Base-by-base conservation (phyloP, 352 stramenopile genomes). In the Phytophthora rubi region DNA sequence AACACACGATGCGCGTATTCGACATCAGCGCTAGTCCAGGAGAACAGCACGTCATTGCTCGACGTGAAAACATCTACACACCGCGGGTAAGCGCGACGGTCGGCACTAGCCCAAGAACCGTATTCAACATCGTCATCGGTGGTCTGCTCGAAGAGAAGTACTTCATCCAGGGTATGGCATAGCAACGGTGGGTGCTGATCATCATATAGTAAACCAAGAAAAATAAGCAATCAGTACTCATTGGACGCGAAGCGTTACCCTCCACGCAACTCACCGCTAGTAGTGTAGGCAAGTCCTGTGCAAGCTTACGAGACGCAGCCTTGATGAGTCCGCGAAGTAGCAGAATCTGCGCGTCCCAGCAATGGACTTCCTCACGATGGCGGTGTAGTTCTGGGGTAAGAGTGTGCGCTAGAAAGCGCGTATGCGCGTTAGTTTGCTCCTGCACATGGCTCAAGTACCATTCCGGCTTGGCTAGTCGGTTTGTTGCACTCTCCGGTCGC, bases 161-260 rank as follows among this genome's bases (percentile, higher is more conserved):
- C 70, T 71, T 94, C 86, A 44, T 94, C 86, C 18, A 94, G 66
- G 3, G 81, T 87, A 55, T 94, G 86, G 58, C 86, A 94, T 47
- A 94, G 68, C 1, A 90, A 62, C 2, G 69, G 65, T n/a, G 80
- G 63, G 49, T 83, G 61, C 79, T 85, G 51, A 7, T 12, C 18
- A 32, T 33, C 12, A 13, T 5, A 12, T 4, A 8, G 18, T 28
- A 13, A 15, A 30, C 12, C 6, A 52, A 52, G 18, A 30, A 26
- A 30, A 16, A 30, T 12, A 52, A 6, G 18, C n/a, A 5, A 52
- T 52, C 15, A 52, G 45, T 28, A 52, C 45, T 48, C 4, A 48
- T 23, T 15, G 18, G 45, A 28, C 45, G 18, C 15, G 23, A 51
- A 16, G 21, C 3, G 26, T 10, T 37, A 12, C 4, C 4, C 10